Evolutionary conservation across 805 yeast genomes (phyloP).

Genomic region (Debaryomyces maramus): DNA sequence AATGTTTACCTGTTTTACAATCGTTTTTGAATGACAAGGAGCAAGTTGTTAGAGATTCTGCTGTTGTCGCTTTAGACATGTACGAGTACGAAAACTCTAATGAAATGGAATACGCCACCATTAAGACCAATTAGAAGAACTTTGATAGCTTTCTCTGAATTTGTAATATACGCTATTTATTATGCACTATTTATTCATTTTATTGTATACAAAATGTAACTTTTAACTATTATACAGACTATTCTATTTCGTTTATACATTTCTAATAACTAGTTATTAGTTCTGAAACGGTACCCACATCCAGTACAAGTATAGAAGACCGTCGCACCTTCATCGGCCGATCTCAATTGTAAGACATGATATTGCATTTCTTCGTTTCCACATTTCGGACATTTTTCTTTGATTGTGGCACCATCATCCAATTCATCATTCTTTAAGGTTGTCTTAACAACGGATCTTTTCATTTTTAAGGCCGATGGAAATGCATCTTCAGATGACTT

Average conservation of each 20-base stretch:
- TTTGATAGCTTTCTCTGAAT: too few species aligned
- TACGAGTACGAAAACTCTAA: constrained; percentile 89
- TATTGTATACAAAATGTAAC: background rate
- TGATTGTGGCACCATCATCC: constrained; percentile 94
- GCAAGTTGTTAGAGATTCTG: constrained; percentile 92
- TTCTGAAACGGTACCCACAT: constrained; percentile 92
- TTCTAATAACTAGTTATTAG: constrained; percentile 63
- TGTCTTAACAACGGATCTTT: constrained; percentile 90
- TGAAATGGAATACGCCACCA: constrained; percentile 72
- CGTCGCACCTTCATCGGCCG: constrained; percentile 99
- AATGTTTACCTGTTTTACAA: constrained; percentile 84
- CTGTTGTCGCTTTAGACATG: constrained; percentile 97
- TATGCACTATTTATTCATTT: background rate
- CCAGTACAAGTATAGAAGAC: constrained; percentile 94
- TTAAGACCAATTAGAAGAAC: constrained; percentile 15
- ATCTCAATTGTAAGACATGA: constrained; percentile 92
- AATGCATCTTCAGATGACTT: constrained; percentile 89
- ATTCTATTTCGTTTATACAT: background rate
- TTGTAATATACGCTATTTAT: background rate
- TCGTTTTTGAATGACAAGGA: constrained; percentile 78
- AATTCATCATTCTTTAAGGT: constrained; percentile 70
- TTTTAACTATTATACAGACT: constrained; percentile 3
- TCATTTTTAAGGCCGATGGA: constrained; percentile 79
- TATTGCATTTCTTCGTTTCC: constrained; percentile 98
- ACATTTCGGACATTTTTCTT: constrained; percentile 98